Percentiles rank a stretch among this genome's conserved stretches.
phyloP scores from a whole-genome alignment of 306 rosid species.

The Vachellia collinsii region DNA sequence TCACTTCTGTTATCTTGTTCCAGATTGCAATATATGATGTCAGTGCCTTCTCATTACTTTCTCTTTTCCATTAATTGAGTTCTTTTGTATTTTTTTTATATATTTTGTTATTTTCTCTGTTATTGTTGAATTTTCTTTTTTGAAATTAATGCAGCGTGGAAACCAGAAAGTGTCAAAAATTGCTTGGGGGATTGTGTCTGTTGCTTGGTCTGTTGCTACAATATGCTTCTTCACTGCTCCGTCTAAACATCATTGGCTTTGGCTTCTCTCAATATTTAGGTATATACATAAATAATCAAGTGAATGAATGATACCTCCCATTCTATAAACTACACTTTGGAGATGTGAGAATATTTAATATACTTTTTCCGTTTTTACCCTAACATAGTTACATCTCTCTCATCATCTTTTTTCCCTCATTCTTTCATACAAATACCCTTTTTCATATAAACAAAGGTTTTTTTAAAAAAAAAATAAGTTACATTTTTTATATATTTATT shows the following conservation, averaged over 20 bases:
- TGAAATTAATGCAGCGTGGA: constrained; percentile 62
- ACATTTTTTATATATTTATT: too few relatives aligned
- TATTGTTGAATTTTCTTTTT: not conserved
- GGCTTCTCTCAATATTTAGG: constrained; percentile 83
- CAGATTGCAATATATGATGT: constrained; percentile 87
- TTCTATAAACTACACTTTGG: too few relatives aligned
- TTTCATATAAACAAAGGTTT: too few relatives aligned
- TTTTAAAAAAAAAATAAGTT: too few relatives aligned
- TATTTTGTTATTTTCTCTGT: too few relatives aligned
- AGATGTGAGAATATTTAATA: too few relatives aligned
- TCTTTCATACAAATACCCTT: too few relatives aligned
- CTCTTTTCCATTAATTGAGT: not conserved
- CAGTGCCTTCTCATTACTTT: constrained; percentile 13
- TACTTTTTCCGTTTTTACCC: too few relatives aligned
- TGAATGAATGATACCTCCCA: not conserved
- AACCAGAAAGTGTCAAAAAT: constrained; percentile 70
- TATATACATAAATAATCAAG: constrained; percentile 24
- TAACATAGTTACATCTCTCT: too few relatives aligned
- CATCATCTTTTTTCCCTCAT: too few relatives aligned
- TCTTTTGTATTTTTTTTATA: not conserved
- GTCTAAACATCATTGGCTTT: constrained; percentile 80
- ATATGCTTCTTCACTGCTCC: constrained; percentile 75
- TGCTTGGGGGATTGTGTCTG: constrained; percentile 53
- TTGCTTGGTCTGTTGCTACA: constrained; percentile 69
- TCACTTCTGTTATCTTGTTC: constrained; percentile 67